Evolutionary conservation across 2,329 filamentous ascomycete species (phyloP).

Genomic region (Fusarium ambrosium): DNA sequence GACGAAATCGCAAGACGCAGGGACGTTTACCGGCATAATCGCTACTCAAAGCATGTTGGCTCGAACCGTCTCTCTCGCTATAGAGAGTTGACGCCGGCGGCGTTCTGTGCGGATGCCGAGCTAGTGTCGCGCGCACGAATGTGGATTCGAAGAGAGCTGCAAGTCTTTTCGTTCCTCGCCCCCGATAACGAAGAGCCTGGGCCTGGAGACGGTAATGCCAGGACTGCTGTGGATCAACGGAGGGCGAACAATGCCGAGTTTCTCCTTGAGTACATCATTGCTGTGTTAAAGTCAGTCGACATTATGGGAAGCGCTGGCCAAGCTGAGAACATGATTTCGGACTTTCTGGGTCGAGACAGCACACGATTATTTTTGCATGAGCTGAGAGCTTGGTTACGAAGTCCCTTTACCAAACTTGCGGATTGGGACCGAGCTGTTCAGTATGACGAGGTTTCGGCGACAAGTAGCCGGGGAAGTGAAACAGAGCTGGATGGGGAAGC

Average conservation of each 20-base stretch:
- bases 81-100: slow-evolving; percentile 76
- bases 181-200: slow-evolving; percentile 27
- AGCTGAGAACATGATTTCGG: slow-evolving; percentile 82
- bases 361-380: slow-evolving; percentile 87
- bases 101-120: slow-evolving; percentile 73
- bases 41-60: slow-evolving; percentile 86
- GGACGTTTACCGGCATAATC: slow-evolving; percentile 77
- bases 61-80: slow-evolving; percentile 84
- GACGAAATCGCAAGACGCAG: slow-evolving; percentile 66
- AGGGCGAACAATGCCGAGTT: slow-evolving; percentile 82
- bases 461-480: background rate
- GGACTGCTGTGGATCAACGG: slow-evolving; percentile 39
- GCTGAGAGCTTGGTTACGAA: slow-evolving; percentile 83
- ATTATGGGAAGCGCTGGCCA: slow-evolving; percentile 82
- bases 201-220: slow-evolving; percentile 7
- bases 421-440: slow-evolving; percentile 88
- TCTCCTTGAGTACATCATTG: slow-evolving; percentile 86
- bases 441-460: slow-evolving; percentile 61
- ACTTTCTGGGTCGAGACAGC: slow-evolving; percentile 82
- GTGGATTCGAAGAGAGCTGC: slow-evolving; percentile 87
- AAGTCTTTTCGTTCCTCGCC: slow-evolving; percentile 82
- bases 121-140: slow-evolving; percentile 82
- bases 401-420: slow-evolving; percentile 77
- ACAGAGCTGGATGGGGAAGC: background rate
- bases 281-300: slow-evolving; percentile 86